Conservation (phyloP, 2,329 filamentous ascomycete genomes). For the Neodidymelliopsis sp. region DNA sequence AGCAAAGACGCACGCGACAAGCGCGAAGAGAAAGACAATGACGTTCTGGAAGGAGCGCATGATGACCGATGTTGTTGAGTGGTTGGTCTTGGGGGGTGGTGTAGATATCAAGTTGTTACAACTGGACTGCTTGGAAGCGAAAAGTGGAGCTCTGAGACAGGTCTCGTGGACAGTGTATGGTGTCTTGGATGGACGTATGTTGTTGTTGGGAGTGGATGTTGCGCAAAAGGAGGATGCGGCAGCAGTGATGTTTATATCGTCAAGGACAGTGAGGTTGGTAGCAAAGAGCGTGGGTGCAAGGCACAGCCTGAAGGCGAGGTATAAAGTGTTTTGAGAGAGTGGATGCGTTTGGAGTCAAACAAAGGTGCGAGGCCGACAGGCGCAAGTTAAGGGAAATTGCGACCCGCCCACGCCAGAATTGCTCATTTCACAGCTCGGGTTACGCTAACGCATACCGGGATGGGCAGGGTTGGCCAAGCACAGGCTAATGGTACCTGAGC, state of each 20-base stretch:
- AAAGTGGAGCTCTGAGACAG: conserved; percentile 4
- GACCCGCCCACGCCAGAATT: conserved; percentile 8
- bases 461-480: conserved; percentile 8
- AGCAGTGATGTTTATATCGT: conserved; percentile 22
- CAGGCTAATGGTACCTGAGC: conserved; percentile 12
- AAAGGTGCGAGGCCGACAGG: conserved; percentile 15
- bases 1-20: conserved; percentile 43
- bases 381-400: conserved; percentile 20
- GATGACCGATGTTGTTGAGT: conserved; percentile 25
- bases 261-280: conserved; percentile 18
- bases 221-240: conserved; percentile 13
- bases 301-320: conserved; percentile 24
- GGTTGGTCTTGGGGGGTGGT: conserved; percentile 20
- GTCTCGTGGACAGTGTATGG: conserved; percentile 8
- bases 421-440: conserved; percentile 14
- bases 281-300: conserved; percentile 26
- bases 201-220: conserved; percentile 14
- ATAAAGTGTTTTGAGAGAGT: conserved; percentile 25
- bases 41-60: conserved; percentile 48
- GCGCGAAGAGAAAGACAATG: conserved; percentile 44
- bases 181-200: conserved; percentile 13
- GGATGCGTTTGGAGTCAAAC: conserved; percentile 30
- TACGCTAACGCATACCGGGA: conserved; percentile 19
- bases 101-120: conserved; percentile 8
- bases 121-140: conserved; percentile 9